phyloP scores from a whole-genome alignment of 176 grass and related monocot genomes.

The Oryza nivara region DNA sequence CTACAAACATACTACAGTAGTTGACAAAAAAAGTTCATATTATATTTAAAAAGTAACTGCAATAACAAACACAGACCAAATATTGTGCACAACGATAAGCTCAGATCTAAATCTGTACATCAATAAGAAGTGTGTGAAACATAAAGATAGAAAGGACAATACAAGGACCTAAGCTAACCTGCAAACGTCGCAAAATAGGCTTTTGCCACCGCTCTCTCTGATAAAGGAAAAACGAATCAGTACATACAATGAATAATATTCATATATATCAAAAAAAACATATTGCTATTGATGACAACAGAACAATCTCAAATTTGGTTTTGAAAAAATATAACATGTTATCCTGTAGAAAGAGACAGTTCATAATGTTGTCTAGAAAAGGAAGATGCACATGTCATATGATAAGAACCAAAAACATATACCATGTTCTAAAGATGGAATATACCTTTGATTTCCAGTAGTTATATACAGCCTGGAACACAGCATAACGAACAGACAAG shows the following conservation, averaged over 20 bases:
- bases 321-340: neutral
- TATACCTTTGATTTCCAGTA: slow-evolving; percentile 87
- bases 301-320: neutral
- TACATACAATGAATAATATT: slow-evolving; percentile 12
- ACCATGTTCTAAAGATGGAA: slow-evolving; percentile 1
- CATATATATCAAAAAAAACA: neutral
- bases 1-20: neutral
- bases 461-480: slow-evolving; percentile 79
- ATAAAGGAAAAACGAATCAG: slow-evolving; percentile 41
- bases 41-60: neutral
- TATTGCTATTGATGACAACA: neutral
- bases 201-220: slow-evolving; percentile 88
- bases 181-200: slow-evolving; percentile 80
- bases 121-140: slow-evolving; percentile 9
- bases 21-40: neutral
- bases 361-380: neutral
- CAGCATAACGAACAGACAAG: slow-evolving; percentile 49
- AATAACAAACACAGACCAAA: neutral
- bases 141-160: slow-evolving; percentile 31
- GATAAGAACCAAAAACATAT: neutral
- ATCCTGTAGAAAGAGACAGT: neutral
- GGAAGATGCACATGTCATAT: neutral
- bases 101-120: neutral
- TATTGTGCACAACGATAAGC: neutral
- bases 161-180: slow-evolving; percentile 50